Base-by-base conservation (phyloP, 1,284 basidiomycete genomes). In the Anthracocystis panici-leucophaei region DNA sequence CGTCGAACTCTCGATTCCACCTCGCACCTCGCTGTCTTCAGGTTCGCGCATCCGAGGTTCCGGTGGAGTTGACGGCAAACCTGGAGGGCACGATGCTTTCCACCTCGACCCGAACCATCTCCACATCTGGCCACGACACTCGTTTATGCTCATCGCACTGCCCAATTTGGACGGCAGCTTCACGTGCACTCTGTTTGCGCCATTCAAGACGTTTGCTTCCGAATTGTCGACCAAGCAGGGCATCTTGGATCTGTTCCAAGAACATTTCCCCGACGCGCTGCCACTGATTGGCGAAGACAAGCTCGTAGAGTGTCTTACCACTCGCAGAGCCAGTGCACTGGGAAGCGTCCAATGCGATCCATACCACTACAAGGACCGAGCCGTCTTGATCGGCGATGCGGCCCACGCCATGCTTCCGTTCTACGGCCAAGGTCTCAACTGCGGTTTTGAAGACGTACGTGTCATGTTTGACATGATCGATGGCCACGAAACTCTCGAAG, bases 371-470 rank as follows among this genome's bases (percentile, higher is more conserved):
- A 90, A 90, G 85, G 93, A 94, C 86, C 90, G 93, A 79, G 94
- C 89, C 56, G 88, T 98, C 41, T 89, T 99, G 58, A 87, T 99
- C 53, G 96, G 96, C 53, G 96, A 99, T 86, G 91, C 96, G 38
- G 93, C 95, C 7, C 96, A 99, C 86, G 92, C 93, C 45, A 97
- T 97, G 94, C 93, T 95, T 25, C 96, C 96, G 53, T 99, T 99
- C 87, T 99, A 96, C 86, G 96, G 86, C 23, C 96, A 99, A 88
- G 96, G 96, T 20, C 89, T 99, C 77, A 99, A 99, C 85, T 97
- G 95, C 84, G 96, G 96, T 11, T 89, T 99, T 61, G 96, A 99
- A 87, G 96, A 99, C 86, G 95, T 99, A 66, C 90, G 96, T 70
- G 91, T 98, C 52, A 89, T 99, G 74, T 90, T 91, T 65, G 88